Conservation (phyloP, 257 asterid genomes). For the Ehretia macrophylla region DNA sequence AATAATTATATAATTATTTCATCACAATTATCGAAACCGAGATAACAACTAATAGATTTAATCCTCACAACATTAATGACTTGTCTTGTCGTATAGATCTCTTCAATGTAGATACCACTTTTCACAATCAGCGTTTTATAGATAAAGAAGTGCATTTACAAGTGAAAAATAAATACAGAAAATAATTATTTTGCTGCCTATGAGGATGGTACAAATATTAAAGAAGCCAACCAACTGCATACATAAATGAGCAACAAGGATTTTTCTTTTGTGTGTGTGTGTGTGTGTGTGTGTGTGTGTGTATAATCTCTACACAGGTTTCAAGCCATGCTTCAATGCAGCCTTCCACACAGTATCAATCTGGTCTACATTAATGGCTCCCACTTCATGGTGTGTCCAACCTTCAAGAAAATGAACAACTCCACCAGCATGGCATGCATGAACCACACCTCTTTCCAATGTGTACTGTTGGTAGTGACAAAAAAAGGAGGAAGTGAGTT, state of each 20-base stretch:
- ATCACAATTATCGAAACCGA: too few relatives aligned
- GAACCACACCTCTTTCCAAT: constrained; percentile 83
- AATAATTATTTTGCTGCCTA: background rate
- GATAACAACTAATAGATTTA: too few relatives aligned
- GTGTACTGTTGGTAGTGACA: constrained; percentile 50
- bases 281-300: background rate
- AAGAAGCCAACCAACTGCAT: background rate
- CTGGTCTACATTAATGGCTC: constrained; percentile 74
- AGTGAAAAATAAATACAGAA: background rate
- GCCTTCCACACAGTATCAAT: constrained; percentile 91
- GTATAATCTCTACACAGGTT: constrained; percentile 41
- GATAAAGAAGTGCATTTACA: background rate
- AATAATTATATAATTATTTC: too few relatives aligned
- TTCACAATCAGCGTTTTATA: too few relatives aligned
- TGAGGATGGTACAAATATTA: background rate
- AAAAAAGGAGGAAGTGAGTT: background rate
- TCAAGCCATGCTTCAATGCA: constrained; percentile 76
- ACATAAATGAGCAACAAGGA: too few relatives aligned
- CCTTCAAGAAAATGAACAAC: constrained; percentile 80
- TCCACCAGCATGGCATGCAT: constrained; percentile 99
- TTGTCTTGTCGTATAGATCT: background rate
- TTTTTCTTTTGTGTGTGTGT: too few relatives aligned
- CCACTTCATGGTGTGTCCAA: constrained; percentile 88
- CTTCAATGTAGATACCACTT: too few relatives aligned
- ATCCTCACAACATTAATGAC: too few relatives aligned